Conservation (phyloP, 73 alveolate genomes). For the Paraurostyla sp. region DNA sequence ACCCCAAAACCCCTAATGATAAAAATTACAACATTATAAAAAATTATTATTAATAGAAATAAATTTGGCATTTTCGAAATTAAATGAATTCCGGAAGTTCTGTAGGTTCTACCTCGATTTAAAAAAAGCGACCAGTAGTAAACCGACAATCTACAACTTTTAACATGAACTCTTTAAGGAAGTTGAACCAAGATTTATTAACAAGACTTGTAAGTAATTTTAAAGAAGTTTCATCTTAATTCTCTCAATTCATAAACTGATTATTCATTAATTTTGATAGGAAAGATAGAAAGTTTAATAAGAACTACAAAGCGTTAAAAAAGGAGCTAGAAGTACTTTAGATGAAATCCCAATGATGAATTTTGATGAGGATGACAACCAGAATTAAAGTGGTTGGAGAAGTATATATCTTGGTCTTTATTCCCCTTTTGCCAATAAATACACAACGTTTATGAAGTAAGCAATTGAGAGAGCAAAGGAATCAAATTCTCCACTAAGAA, state of each 20-base stretch:
- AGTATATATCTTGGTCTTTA: slow-evolving; percentile 32
- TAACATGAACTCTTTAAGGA: neutral
- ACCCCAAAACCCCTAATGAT: too few relatives aligned
- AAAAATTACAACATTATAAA: too few relatives aligned
- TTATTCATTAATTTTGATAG: neutral
- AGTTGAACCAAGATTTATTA: neutral
- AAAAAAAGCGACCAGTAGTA: too few relatives aligned
- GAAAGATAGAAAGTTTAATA: slow-evolving; percentile 19
- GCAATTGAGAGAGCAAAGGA: slow-evolving; percentile 32
- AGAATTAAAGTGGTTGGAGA: neutral
- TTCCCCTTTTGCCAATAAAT: slow-evolving; percentile 31
- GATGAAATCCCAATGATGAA: slow-evolving; percentile 47
- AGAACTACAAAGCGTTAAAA: slow-evolving; percentile 6
- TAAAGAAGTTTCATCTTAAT: too few relatives aligned
- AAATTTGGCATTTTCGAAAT: too few relatives aligned
- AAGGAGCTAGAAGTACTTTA: neutral
- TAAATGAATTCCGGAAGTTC: too few relatives aligned
- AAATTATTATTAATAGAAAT: too few relatives aligned
- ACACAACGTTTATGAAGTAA: slow-evolving; percentile 15
- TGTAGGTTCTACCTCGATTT: too few relatives aligned
- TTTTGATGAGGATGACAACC: slow-evolving; percentile 38
- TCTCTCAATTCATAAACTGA: too few relatives aligned
- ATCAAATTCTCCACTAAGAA: neutral
- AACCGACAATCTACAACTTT: neutral
- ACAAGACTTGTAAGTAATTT: neutral